Conservation (phyloP, 345 rosid genomes). For the Ailanthus altissimus region DNA sequence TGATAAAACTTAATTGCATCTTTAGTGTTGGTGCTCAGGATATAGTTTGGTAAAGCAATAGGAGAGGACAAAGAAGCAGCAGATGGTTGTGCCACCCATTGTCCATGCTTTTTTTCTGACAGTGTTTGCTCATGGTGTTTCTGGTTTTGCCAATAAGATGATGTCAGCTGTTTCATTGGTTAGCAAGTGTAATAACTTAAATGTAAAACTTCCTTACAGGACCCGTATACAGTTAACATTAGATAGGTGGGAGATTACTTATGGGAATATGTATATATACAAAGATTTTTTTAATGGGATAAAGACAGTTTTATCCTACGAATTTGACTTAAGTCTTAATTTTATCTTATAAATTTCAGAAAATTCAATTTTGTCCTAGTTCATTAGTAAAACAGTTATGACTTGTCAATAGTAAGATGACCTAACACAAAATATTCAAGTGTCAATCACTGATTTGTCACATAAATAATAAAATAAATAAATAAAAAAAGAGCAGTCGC, state of each 20-base stretch:
- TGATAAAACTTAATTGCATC: neutral
- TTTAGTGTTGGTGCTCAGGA: slow-evolving; percentile 1
- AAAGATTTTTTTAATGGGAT: too few relatives aligned
- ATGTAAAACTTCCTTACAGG: neutral
- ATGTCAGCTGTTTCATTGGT: neutral
- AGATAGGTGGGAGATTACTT: neutral
- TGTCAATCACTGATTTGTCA: too few relatives aligned
- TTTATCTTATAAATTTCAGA: too few relatives aligned
- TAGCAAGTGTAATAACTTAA: neutral
- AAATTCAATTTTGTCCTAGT: too few relatives aligned
- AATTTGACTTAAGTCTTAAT: too few relatives aligned
- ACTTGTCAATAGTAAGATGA: too few relatives aligned
- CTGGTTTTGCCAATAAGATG: neutral
- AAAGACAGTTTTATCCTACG: too few relatives aligned
- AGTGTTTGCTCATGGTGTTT: slow-evolving; percentile 2
- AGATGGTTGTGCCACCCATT: slow-evolving; percentile 95
- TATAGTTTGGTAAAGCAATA: slow-evolving; percentile 75
- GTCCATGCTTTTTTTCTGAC: slow-evolving; percentile 41
- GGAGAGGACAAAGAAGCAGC: slow-evolving; percentile 84
- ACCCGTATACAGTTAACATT: neutral
- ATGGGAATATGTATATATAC: too few relatives aligned
- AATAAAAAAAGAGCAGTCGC: too few relatives aligned
- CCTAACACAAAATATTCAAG: too few relatives aligned
- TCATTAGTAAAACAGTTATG: too few relatives aligned
- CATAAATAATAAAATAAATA: too few relatives aligned